phyloP scores from a whole-genome alignment of 2,329 filamentous ascomycete genomes.

The Trichoderma gracile region DNA sequence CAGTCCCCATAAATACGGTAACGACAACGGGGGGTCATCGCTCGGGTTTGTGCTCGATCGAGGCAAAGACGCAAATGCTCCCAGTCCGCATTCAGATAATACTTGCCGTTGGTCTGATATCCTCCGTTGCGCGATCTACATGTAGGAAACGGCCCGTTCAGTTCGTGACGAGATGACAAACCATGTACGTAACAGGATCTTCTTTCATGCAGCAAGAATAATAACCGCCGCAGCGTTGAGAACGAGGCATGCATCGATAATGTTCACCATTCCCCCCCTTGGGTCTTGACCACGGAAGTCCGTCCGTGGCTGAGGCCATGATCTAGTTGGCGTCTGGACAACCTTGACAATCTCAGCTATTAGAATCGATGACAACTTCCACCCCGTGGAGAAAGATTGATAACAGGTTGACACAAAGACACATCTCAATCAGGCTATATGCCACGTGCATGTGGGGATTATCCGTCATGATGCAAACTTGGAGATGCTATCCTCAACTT shows the following conservation, averaged over 20 bases:
- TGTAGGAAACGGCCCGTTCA: slow-evolving; percentile 11
- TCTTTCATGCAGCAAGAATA: too few relatives aligned
- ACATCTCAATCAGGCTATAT: slow-evolving; percentile 25
- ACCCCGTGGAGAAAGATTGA: slow-evolving; percentile 19
- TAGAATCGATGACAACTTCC: not conserved
- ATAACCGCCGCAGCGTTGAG: too few relatives aligned
- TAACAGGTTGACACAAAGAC: not conserved
- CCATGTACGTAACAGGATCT: not conserved
- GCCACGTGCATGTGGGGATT: slow-evolving; percentile 27
- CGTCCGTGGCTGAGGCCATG: not conserved
- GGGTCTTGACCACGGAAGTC: not conserved
- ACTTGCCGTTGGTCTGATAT: not conserved
- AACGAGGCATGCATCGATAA: too few relatives aligned
- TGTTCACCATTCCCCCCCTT: slow-evolving; percentile 1
- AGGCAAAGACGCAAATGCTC: not conserved
- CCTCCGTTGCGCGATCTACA: slow-evolving; percentile 13
- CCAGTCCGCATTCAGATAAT: too few relatives aligned
- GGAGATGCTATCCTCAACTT: slow-evolving; percentile 1
- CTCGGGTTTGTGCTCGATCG: not conserved
- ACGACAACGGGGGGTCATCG: too few relatives aligned
- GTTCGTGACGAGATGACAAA: slow-evolving; percentile 7
- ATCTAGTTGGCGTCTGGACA: too few relatives aligned
- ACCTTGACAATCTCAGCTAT: not conserved
- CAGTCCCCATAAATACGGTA: too few relatives aligned
- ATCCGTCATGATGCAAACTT: slow-evolving; percentile 10